phyloP scores from a whole-genome alignment of 129 eudicot genomes.

The Kitagawia praeruptora region DNA sequence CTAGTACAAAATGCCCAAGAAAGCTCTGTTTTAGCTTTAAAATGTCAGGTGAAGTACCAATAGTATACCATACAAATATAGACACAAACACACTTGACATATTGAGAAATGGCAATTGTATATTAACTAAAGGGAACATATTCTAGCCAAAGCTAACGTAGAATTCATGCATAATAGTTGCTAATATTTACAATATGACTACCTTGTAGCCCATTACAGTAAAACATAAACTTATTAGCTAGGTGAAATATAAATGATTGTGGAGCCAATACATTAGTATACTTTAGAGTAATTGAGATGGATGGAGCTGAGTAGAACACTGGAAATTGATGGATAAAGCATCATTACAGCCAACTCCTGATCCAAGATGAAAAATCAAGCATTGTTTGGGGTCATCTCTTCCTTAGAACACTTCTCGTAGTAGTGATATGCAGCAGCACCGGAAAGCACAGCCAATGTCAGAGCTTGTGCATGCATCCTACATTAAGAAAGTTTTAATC shows the following conservation, averaged over 20 bases:
- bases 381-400: not conserved
- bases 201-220: not conserved
- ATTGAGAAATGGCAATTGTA: not conserved
- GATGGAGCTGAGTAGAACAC: not conserved
- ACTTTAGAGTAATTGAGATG: not conserved
- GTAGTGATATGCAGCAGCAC: slow-evolving; percentile 81
- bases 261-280: not conserved
- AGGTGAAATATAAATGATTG: not conserved
- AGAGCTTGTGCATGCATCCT: slow-evolving; percentile 96
- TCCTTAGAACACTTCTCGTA: slow-evolving; percentile 28
- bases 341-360: not conserved
- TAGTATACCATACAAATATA: not conserved
- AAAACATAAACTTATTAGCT: not conserved
- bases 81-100: not conserved
- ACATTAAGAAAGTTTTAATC: not conserved
- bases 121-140: too few species aligned
- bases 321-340: not conserved
- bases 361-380: not conserved
- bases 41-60: not conserved
- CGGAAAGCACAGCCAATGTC: slow-evolving; percentile 81
- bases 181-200: not conserved
- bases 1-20: not conserved
- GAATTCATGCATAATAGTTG: not conserved
- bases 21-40: not conserved
- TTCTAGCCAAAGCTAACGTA: not conserved